These are phyloP conservation scores for Curvularia eragrostidis DNA, from an alignment of 2,329 filamentous ascomycete genomes.

Conservation along the genomic window DNA sequence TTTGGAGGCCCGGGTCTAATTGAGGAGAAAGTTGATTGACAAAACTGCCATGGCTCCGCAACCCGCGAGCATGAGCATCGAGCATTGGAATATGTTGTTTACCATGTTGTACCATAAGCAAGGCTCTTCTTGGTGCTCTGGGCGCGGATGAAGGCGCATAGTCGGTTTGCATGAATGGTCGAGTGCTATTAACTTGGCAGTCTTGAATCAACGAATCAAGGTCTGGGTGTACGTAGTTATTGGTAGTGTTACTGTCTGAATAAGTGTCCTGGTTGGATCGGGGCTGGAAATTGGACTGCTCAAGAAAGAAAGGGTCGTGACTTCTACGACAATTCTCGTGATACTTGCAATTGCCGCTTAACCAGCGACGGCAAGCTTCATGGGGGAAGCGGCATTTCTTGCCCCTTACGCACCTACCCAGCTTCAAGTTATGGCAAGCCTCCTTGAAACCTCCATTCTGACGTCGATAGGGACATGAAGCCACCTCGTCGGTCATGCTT, in stretches of 20 bases:
- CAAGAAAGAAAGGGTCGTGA: slow-evolving; percentile 14
- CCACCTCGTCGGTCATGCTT: not conserved
- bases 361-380: slow-evolving; percentile 2
- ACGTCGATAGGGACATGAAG: not conserved
- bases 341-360: slow-evolving; percentile 1
- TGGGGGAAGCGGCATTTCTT: slow-evolving; percentile 5
- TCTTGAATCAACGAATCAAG: not conserved
- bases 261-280: not conserved
- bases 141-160: not conserved
- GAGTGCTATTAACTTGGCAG: not conserved
- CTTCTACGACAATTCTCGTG: slow-evolving; percentile 1
- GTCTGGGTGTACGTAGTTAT: not conserved
- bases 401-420: not conserved
- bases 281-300: not conserved
- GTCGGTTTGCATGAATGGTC: not conserved
- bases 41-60: not conserved
- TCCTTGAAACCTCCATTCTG: not conserved
- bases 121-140: not conserved
- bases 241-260: not conserved
- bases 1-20: not conserved
- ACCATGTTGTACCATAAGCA: not conserved
- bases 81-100: too few species aligned
- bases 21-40: not conserved
- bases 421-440: slow-evolving; percentile 6
- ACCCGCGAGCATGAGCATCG: not conserved